Conservation (phyloP, 2,329 filamentous ascomycete species). For the Graphium sp. region DNA sequence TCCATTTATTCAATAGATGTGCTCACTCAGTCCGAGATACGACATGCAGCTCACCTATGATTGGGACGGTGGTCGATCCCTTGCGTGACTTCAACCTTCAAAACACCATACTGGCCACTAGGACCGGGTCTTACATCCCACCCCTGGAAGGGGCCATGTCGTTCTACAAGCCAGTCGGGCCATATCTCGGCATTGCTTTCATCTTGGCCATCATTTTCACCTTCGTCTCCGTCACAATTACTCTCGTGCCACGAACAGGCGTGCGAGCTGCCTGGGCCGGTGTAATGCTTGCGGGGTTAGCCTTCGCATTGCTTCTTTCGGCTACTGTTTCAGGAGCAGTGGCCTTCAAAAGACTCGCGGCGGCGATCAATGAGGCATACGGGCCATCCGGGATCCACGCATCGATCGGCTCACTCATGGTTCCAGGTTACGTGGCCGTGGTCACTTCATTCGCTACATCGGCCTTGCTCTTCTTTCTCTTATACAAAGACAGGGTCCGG, state of each 20-base stretch:
- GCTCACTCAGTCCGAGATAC: too few species aligned
- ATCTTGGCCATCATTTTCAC: conserved; percentile 11
- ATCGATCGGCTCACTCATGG: background rate
- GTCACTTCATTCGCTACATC: too few species aligned
- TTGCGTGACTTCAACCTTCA: conserved; percentile 13
- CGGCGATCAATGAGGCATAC: background rate
- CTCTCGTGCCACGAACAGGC: background rate
- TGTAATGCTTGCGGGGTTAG: too few species aligned
- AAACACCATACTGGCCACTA: conserved; percentile 8
- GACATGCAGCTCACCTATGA: conserved; percentile 12
- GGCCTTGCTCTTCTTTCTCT: too few species aligned
- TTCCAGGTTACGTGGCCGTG: background rate
- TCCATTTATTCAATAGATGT: conserved; percentile 16
- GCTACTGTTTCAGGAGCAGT: too few species aligned
- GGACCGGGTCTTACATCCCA: too few species aligned
- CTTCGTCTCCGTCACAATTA: conserved; percentile 7
- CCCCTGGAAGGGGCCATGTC: conserved; percentile 10
- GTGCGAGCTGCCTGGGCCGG: background rate
- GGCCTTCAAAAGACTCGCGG: background rate
- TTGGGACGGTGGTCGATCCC: conserved; percentile 15
- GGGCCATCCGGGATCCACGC: background rate
- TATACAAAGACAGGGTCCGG: too few species aligned
- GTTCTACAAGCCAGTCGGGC: conserved; percentile 11
- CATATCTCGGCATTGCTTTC: conserved; percentile 13
- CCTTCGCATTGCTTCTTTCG: too few species aligned